Evolutionary conservation across 208 protist genomes (phyloP).

Genomic region (Acanthamoeba healyi): DNA sequence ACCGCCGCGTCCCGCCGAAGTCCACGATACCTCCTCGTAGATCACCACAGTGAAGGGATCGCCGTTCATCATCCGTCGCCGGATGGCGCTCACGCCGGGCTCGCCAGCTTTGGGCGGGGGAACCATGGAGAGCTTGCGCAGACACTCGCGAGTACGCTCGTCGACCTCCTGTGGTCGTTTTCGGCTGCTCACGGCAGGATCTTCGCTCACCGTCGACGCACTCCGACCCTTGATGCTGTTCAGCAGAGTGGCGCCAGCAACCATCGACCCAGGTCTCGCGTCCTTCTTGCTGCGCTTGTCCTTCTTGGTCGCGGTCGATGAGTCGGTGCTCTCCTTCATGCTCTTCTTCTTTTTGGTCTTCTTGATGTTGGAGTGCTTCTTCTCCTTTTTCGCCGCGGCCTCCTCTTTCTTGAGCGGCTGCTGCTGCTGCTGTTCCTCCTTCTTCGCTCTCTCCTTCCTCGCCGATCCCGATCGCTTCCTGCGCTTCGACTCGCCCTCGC

Average conservation of each 20-base stretch:
- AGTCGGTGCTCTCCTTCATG: not conserved
- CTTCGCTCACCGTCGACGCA: not conserved
- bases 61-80: conserved; percentile 4
- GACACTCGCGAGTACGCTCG: not conserved
- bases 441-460: not conserved
- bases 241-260: not conserved
- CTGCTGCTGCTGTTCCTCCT: not conserved
- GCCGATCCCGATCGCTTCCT: conserved; percentile 27
- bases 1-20: not conserved
- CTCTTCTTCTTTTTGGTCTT: not conserved
- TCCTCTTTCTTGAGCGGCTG: too few relatives aligned
- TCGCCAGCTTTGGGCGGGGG: conserved; percentile 9
- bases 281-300: conserved; percentile 32
- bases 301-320: not conserved
- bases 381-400: too few relatives aligned
- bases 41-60: conserved; percentile 50
- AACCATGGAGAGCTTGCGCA: conserved; percentile 19
- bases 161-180: not conserved
- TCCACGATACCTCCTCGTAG: not conserved
- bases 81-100: not conserved
- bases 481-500: conserved; percentile 39
- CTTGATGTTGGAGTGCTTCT: not conserved
- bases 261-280: not conserved
- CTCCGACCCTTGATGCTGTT: not conserved
- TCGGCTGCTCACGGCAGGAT: not conserved